Conservation (phyloP, 2,329 filamentous ascomycete genomes). For the Corinectria fuckeliana region DNA sequence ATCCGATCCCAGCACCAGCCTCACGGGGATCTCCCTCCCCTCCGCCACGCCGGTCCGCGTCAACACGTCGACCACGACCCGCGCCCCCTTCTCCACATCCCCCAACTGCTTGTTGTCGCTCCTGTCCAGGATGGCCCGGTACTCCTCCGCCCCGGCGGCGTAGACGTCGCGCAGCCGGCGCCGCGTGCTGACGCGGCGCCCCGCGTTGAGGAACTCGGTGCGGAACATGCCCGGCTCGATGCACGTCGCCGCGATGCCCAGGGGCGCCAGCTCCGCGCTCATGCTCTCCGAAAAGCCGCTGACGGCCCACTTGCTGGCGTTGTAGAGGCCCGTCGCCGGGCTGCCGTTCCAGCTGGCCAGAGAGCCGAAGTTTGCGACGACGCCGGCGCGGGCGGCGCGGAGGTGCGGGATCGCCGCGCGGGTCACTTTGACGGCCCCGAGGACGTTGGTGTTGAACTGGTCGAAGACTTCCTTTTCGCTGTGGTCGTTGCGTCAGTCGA, state of each 20-base stretch:
- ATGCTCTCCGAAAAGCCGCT: constrained; percentile 50
- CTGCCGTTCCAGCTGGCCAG: constrained; percentile 46
- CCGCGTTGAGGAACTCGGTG: constrained; percentile 24
- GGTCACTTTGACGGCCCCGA: constrained; percentile 53
- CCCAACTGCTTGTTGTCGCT: constrained; percentile 44
- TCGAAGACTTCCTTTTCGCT: constrained; percentile 41
- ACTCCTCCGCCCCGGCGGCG: constrained; percentile 4
- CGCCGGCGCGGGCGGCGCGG: constrained; percentile 39
- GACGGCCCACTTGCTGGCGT: constrained; percentile 52
- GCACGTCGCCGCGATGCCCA: constrained; percentile 46
- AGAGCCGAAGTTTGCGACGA: constrained; percentile 51
- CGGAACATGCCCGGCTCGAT: constrained; percentile 28
- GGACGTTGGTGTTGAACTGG: constrained; percentile 56
- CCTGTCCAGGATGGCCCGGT: constrained; percentile 5
- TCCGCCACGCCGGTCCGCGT: constrained; percentile 54
- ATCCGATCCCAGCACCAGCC: constrained; percentile 61
- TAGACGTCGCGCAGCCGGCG: constrained; percentile 17
- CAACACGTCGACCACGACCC: constrained; percentile 61
- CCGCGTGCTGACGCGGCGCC: constrained; percentile 19
- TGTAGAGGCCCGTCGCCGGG: constrained; percentile 26
- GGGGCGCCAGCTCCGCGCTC: constrained; percentile 47
- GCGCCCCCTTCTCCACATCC: constrained; percentile 58
- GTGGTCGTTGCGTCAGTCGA: not conserved
- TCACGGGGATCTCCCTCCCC: constrained; percentile 56
- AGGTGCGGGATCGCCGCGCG: constrained; percentile 53